Evolutionary conservation across 345 rosid species (phyloP), one percentile per base, ranked within the genome.

Genomic region (Camelina sativa): DNA sequence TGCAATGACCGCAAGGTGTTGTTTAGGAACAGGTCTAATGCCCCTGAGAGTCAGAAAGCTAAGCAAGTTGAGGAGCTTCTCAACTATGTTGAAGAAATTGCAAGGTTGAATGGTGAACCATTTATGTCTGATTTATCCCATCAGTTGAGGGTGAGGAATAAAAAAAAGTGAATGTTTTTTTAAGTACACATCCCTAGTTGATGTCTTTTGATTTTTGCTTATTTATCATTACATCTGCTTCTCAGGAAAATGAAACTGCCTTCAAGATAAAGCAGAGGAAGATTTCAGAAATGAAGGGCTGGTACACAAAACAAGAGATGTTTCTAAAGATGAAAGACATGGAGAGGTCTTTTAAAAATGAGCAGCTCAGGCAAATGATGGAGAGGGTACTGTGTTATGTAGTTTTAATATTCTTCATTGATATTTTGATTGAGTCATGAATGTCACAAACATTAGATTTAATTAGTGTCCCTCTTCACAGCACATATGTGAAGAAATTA

Each of bases 1-100:
- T 87, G 97, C 69, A 67, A 69, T 41, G 84, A 86, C 40, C 76
- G 95, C 3, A 19, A 3, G 20, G 87, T 89, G 41, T 86, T 89
- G 70, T 85, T 89, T 69, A 82, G 79, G 59, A 91, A 91, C 85
- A 89, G 80, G 78, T 84, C 88, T 22, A 84, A 76, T 62, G 81
- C 55, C 5, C 11, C 83, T 71, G 82, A 75, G 73, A 13, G 23
- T 4, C 84, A 82, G 79, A 85, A 76, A 69, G 72, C 17, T 55
- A 71, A 78, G 40, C 91, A 92, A 72, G 85, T 88, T 52, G 76
- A 76, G 34, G 65, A 80, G 71, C 90, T 86, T 44, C 81, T 89
- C 4, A 74, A 83, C 38, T 84, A 83, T 61, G 90, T 88, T 35
- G 73, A 83, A 55, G 34, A 3, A 19, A 82, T 89, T 52, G 74